These are phyloP conservation scores for Rhynchospora pubera DNA, from an alignment of 176 grass and related monocot genomes.

Conservation along the genomic window DNA sequence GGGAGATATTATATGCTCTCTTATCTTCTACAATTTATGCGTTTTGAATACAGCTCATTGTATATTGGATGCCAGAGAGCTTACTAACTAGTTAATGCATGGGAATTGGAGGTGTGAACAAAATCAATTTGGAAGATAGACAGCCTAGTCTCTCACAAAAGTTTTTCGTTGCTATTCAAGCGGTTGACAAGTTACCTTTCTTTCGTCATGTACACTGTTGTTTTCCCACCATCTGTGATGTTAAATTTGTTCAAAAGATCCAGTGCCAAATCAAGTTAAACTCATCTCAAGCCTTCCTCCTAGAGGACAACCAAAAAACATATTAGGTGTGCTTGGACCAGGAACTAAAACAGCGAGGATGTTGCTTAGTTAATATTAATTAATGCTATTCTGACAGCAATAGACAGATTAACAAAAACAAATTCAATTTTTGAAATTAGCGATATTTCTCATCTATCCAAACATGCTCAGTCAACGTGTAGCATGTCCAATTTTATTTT, in stretches of 20 bases:
- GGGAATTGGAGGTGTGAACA: conserved; percentile 7
- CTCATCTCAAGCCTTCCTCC: neutral
- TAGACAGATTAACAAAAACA: too few species aligned
- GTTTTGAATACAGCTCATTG: conserved; percentile 3
- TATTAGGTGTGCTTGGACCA: too few species aligned
- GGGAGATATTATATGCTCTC: neutral
- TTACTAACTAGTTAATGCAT: neutral
- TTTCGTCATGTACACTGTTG: neutral
- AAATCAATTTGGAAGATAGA: neutral
- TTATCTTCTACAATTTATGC: conserved; percentile 1
- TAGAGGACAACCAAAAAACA: too few species aligned
- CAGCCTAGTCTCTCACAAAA: neutral
- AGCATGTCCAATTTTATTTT: too few species aligned
- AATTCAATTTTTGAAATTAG: too few species aligned
- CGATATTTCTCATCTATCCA: too few species aligned
- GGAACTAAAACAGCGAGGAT: too few species aligned
- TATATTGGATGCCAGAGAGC: conserved; percentile 2
- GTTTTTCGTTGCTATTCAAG: neutral
- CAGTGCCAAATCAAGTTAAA: neutral
- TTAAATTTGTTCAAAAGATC: neutral
- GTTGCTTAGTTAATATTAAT: too few species aligned
- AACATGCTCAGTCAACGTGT: too few species aligned
- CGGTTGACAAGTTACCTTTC: neutral
- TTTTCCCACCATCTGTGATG: neutral
- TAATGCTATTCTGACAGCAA: too few species aligned